Evolutionary conservation across 768 basidiomycete species (phyloP), one percentile per base, ranked within the genome.

Genomic region (Serendipita indica): DNA sequence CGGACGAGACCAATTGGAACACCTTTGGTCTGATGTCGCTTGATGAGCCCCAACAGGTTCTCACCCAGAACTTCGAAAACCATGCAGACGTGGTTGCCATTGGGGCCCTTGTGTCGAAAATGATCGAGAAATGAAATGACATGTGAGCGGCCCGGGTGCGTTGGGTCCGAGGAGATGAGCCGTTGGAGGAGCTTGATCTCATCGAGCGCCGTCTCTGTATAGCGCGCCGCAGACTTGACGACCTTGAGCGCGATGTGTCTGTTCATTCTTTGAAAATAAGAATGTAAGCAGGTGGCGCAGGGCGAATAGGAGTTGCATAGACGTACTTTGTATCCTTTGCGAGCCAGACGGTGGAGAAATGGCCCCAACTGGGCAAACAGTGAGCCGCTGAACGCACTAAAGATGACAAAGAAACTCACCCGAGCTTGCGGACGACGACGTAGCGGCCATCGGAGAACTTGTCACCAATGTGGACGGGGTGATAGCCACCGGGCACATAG

Each of bases 161-260:
- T 79, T 73, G 61, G 82, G 75, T 73, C 71, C 18, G 90, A 89
- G 5, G 87, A 87, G 71, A 94, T 93, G 64, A 97, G 83, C 4
- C 93, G 85, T 66, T 97, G 92, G 18, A 97, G 79, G 2, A 99
- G 85, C 69, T 97, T 97, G 73, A 99, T 98, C 73, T 99, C 96
- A 74, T 99, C 96, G 33, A 98, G 75, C 0, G 96, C 96, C 0
- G 96, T 99, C 68, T 99, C 94, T 0, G 94, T 99, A 71, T 99
- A 99, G 52, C 96, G 78, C 0, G 85, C 82, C 0, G 94, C 96
- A 14, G 93, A 96, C 72, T 98, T 99, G 70, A 99, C 96, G 67
- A 99, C 89, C 72, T 99, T 99, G 69, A 99, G 84, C 13, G 96
- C 96, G 66, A 99, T 96, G 72, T 99, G 96, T 52, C 91, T 87